These are phyloP conservation scores for Blepharisma japonicum DNA, from an alignment of 73 alveolate species.

Conservation along the genomic window DNA sequence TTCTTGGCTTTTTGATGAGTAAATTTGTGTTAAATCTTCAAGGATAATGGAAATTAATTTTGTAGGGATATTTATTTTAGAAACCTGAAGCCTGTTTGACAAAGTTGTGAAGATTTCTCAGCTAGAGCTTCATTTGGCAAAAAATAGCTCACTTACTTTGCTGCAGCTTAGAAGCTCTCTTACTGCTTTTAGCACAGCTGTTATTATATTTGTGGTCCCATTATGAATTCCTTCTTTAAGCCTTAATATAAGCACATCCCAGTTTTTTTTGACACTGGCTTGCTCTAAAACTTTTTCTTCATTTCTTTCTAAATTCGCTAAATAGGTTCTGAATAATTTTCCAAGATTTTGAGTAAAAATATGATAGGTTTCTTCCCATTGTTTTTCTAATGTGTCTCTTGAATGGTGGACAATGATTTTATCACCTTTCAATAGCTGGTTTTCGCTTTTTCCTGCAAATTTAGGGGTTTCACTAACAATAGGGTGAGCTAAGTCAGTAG, in stretches of 20 bases:
- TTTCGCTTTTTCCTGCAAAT: slow-evolving; percentile 23
- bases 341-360: slow-evolving; percentile 34
- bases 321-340: slow-evolving; percentile 18
- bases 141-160: slow-evolving; percentile 26
- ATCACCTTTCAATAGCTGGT: slow-evolving; percentile 3
- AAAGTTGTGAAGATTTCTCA: slow-evolving; percentile 28
- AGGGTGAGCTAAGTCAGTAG: slow-evolving; percentile 24
- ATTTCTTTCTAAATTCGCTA: slow-evolving; percentile 20
- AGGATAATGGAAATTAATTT: slow-evolving; percentile 5
- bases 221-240: slow-evolving; percentile 18
- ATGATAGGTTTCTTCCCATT: slow-evolving; percentile 59
- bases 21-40: slow-evolving; percentile 23
- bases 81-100: slow-evolving; percentile 31
- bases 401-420: slow-evolving; percentile 31
- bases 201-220: slow-evolving; percentile 30
- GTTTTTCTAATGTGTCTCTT: slow-evolving; percentile 34
- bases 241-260: slow-evolving; percentile 4
- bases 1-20: not conserved
- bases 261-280: slow-evolving; percentile 3
- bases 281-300: slow-evolving; percentile 25
- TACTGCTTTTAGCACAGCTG: slow-evolving; percentile 26
- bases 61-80: slow-evolving; percentile 15
- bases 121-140: slow-evolving; percentile 18
- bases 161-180: slow-evolving; percentile 24
- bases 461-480: slow-evolving; percentile 31